phyloP scores from a whole-genome alignment of 345 rosid species.

The Carallia brachiata region DNA sequence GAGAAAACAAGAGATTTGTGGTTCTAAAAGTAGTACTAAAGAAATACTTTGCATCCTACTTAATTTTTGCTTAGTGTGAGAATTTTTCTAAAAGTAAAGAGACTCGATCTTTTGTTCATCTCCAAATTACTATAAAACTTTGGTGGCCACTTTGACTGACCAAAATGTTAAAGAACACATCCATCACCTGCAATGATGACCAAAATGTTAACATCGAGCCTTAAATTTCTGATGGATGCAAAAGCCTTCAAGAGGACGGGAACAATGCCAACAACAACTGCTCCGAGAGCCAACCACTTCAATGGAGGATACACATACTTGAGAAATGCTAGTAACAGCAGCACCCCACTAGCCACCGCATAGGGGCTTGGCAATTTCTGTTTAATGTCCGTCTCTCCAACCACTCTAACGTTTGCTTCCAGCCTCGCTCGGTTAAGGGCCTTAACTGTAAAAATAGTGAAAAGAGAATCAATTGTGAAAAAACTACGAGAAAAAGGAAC shows the following conservation, averaged over 20 bases:
- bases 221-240: conserved; percentile 42
- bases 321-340: conserved; percentile 54
- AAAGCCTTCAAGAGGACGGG: conserved; percentile 55
- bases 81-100: no score
- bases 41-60: no score
- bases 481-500: neutral
- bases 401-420: conserved; percentile 68
- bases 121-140: no score
- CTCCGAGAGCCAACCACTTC: conserved; percentile 70
- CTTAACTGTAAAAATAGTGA: conserved; percentile 41
- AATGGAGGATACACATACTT: conserved; percentile 59
- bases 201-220: conserved; percentile 70
- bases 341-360: conserved; percentile 53
- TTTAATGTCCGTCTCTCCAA: conserved; percentile 48
- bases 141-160: no score
- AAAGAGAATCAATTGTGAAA: no score
- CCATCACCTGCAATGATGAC: conserved; percentile 67
- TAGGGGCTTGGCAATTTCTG: conserved; percentile 91
- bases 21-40: no score
- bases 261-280: conserved; percentile 57
- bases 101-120: no score
- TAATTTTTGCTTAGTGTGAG: no score
- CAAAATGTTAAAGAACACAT: neutral
- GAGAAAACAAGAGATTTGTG: no score
- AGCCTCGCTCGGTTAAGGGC: conserved; percentile 78